These are phyloP conservation scores for Tetrapisispora nanseiensis DNA, from an alignment of 805 yeast species.

Conservation along the genomic window DNA sequence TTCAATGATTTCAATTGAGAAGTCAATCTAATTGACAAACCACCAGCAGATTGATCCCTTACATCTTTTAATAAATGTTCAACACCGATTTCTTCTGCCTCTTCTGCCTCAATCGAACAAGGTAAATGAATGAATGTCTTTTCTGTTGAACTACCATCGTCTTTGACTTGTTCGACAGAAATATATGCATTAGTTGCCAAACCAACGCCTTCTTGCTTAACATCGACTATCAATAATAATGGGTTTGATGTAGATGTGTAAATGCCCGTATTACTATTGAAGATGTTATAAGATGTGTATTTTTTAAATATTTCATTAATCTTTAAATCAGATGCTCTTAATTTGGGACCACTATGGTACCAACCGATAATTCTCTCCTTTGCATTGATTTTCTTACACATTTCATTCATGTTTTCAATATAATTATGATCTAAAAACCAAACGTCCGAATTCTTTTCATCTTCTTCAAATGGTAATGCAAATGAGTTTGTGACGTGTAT, in stretches of 20 bases:
- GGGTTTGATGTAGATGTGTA: conserved; percentile 47
- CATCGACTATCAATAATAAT: conserved; percentile 81
- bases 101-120: conserved; percentile 90
- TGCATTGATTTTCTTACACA: conserved; percentile 97
- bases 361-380: conserved; percentile 95
- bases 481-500: conserved; percentile 83
- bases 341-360: conserved; percentile 97
- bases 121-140: conserved; percentile 91
- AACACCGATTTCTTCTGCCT: conserved; percentile 98
- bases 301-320: conserved; percentile 84
- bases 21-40: conserved; percentile 75
- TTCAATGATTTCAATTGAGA: conserved; percentile 80
- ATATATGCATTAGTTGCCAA: conserved; percentile 93
- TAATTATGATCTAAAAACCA: conserved; percentile 97
- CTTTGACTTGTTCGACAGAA: conserved; percentile 90
- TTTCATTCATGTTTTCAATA: conserved; percentile 91
- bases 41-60: conserved; percentile 94
- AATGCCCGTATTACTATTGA: background rate
- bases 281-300: conserved; percentile 30
- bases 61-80: conserved; percentile 92
- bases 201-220: conserved; percentile 70
- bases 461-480: conserved; percentile 98
- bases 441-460: conserved; percentile 78
- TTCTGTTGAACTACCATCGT: conserved; percentile 89
- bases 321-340: conserved; percentile 77